Evolutionary conservation across 441 rosid species (phyloP).

Genomic region (Cnidoscolus chayamansa): DNA sequence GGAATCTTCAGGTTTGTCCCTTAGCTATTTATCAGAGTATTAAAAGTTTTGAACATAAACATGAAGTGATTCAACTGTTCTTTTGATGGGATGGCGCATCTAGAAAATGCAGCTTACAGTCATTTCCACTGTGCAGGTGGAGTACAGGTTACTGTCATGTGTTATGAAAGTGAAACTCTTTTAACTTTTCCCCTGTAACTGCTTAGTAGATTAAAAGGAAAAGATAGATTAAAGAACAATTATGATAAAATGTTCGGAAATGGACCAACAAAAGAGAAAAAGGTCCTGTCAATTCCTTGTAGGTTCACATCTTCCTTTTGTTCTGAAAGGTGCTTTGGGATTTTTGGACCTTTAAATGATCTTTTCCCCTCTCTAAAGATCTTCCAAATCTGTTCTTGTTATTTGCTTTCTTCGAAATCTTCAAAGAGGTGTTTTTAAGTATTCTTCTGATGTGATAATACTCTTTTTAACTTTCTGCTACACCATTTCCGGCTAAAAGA

Average conservation of each 20-base stretch:
- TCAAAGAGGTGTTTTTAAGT: background rate
- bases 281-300: background rate
- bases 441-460: background rate
- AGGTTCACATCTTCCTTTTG: background rate
- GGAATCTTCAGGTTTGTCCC: slow-evolving; percentile 28
- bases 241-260: background rate
- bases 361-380: background rate
- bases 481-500: background rate
- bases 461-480: background rate
- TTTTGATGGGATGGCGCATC: slow-evolving; percentile 21
- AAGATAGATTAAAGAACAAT: background rate
- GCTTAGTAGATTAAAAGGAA: slow-evolving; percentile 12
- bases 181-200: slow-evolving; percentile 17
- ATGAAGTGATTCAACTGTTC: background rate
- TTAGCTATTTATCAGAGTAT: slow-evolving; percentile 6
- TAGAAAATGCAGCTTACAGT: slow-evolving; percentile 33
- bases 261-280: background rate
- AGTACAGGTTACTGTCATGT: slow-evolving; percentile 42
- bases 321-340: background rate
- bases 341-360: background rate
- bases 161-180: slow-evolving; percentile 30
- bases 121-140: slow-evolving; percentile 54
- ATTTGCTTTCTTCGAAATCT: background rate
- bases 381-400: background rate
- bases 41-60: background rate